These are phyloP conservation scores for Pinus taeda DNA, from an alignment of 75 land plant species.

Conservation along the genomic window DNA sequence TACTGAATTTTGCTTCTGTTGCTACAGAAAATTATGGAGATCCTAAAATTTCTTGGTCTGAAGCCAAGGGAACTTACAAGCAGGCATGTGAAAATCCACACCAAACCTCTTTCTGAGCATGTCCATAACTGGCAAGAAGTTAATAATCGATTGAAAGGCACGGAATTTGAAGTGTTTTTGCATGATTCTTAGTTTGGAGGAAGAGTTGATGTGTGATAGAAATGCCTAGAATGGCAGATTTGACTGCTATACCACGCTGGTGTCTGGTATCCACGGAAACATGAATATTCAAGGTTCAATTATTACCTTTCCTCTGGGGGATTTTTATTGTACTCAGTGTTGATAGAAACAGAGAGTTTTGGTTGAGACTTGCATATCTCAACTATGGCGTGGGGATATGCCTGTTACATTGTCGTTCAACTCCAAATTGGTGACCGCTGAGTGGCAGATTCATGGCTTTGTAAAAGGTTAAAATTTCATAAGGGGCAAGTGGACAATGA, in stretches of 20 bases:
- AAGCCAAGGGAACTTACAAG: constrained; percentile 38
- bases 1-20: not conserved
- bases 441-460: not conserved
- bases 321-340: not conserved
- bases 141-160: constrained; percentile 39
- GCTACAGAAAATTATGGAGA: constrained; percentile 33
- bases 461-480: not conserved
- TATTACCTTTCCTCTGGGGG: not conserved
- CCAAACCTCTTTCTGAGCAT: constrained; percentile 39
- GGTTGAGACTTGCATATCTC: too few species aligned
- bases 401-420: not conserved
- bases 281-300: not conserved
- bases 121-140: constrained; percentile 65
- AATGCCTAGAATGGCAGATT: not conserved
- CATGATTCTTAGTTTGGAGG: not conserved
- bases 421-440: too few species aligned
- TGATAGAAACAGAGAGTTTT: not conserved
- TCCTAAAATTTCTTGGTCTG: constrained; percentile 53
- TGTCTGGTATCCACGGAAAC: not conserved
- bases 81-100: constrained; percentile 75
- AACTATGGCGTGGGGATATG: not conserved
- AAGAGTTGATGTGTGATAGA: not conserved
- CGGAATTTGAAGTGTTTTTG: constrained; percentile 44
- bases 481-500: too few species aligned
- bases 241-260: not conserved